Conservation (phyloP, 1,284 basidiomycete species). For the Coniophora puteana region DNA sequence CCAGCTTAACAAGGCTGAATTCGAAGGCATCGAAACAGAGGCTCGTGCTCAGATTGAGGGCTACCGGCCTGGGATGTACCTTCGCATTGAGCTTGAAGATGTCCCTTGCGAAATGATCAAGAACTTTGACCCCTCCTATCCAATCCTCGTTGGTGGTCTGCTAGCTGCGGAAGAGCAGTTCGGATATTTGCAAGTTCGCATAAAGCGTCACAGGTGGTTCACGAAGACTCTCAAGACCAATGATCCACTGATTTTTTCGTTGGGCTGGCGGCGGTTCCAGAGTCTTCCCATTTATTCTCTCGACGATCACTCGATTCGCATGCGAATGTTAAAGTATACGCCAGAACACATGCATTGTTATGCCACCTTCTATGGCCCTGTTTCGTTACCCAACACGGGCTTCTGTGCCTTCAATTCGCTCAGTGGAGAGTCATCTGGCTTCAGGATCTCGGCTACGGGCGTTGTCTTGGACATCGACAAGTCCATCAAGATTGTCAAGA, state of each 20-base stretch:
- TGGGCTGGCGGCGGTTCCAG: constrained; percentile 98
- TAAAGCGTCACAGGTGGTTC: constrained; percentile 98
- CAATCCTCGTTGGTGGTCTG: constrained; percentile 92
- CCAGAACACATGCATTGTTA: constrained; percentile 99
- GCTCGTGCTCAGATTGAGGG: constrained; percentile 87
- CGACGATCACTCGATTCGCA: constrained; percentile 95
- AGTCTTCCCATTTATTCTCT: constrained; percentile 93
- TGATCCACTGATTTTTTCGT: constrained; percentile 92
- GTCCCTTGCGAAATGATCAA: constrained; percentile 93
- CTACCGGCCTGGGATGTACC: constrained; percentile 88
- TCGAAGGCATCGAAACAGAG: constrained; percentile 76
- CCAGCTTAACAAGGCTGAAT: constrained; percentile 84
- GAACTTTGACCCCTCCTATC: constrained; percentile 89
- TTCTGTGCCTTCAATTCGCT: constrained; percentile 97
- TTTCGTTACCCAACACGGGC: constrained; percentile 91
- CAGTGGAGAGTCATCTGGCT: constrained; percentile 61
- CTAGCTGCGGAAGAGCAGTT: constrained; percentile 89
- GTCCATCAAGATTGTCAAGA: constrained; percentile 95
- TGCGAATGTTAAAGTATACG: constrained; percentile 99
- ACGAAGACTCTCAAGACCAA: constrained; percentile 93
- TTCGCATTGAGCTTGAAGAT: constrained; percentile 83
- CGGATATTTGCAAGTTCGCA: constrained; percentile 91
- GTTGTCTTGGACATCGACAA: constrained; percentile 93
- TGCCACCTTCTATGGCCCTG: constrained; percentile 94
- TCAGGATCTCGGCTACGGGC: constrained; percentile 92